These are phyloP conservation scores for Fusarium piperis DNA, from an alignment of 2,329 filamentous ascomycete genomes.

Conservation along the genomic window DNA sequence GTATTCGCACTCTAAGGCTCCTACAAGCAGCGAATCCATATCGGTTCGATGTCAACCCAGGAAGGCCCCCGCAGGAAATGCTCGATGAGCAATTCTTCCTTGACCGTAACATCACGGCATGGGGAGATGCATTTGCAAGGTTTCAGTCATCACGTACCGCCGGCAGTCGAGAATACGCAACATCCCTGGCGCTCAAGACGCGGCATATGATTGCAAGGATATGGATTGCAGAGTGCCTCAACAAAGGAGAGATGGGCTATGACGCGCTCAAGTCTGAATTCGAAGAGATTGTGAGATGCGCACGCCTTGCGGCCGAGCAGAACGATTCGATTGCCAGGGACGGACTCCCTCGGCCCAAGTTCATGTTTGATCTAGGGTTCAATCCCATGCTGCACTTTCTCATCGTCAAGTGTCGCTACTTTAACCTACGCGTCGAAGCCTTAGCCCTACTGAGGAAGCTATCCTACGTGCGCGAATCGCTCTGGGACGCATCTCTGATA, in stretches of 20 bases:
- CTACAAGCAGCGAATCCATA: constrained; percentile 44
- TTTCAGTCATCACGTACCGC: not conserved
- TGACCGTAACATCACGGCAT: constrained; percentile 38
- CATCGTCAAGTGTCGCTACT: constrained; percentile 51
- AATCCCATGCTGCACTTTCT: constrained; percentile 51
- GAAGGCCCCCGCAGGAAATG: constrained; percentile 20
- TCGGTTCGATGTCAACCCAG: constrained; percentile 28
- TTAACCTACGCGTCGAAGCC: constrained; percentile 47
- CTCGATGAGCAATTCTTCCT: constrained; percentile 37
- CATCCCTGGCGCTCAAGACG: constrained; percentile 41
- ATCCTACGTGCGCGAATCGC: constrained; percentile 45
- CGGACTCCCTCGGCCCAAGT: constrained; percentile 35
- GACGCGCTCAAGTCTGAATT: constrained; percentile 47
- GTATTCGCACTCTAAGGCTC: constrained; percentile 44
- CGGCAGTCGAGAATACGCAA: constrained; percentile 4
- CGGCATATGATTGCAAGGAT: constrained; percentile 46
- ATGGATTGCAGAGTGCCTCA: constrained; percentile 47
- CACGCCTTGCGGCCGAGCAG: constrained; percentile 20
- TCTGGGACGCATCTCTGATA: constrained; percentile 50
- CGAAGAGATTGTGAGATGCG: constrained; percentile 43
- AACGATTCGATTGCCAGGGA: not conserved
- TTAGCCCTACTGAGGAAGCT: constrained; percentile 46
- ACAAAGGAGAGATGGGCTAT: constrained; percentile 46
- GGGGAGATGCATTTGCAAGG: constrained; percentile 43
- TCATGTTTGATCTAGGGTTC: constrained; percentile 55